Conservation (phyloP, 1,139 yeast species). For the Yamadazyma jaroonii region DNA sequence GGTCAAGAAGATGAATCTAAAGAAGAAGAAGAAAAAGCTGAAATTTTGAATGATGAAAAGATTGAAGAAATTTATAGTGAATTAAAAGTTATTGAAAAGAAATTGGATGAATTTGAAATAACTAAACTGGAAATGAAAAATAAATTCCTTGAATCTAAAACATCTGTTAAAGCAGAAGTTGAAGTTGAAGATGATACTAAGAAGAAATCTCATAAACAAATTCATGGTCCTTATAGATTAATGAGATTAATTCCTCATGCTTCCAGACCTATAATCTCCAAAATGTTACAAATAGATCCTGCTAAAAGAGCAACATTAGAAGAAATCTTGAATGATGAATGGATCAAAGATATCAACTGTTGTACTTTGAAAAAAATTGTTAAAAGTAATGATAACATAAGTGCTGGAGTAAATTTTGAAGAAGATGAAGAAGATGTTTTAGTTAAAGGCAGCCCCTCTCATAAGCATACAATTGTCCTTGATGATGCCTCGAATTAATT, state of each 20-base stretch:
- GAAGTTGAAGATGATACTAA: constrained; percentile 16
- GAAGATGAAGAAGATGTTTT: constrained; percentile 41
- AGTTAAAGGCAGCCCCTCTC: constrained; percentile 39
- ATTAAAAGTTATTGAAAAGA: constrained; percentile 35
- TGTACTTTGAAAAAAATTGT: constrained; percentile 35
- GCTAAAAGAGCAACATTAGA: constrained; percentile 63
- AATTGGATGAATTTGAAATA: constrained; percentile 37
- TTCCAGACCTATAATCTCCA: constrained; percentile 71
- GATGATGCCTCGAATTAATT: constrained; percentile 16
- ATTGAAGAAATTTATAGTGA: constrained; percentile 30
- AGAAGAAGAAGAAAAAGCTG: constrained; percentile 17
- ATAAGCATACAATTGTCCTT: constrained; percentile 40
- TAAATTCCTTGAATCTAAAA: constrained; percentile 22
- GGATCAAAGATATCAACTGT: constrained; percentile 62
- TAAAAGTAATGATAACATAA: constrained; percentile 22
- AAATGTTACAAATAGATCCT: constrained; percentile 73
- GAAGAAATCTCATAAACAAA: constrained; percentile 41
- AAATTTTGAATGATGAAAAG: constrained; percentile 34
- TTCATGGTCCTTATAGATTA: constrained; percentile 83
- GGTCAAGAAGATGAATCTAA: constrained; percentile 4
- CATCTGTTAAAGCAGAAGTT: constrained; percentile 9
- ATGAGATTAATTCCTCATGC: constrained; percentile 85
- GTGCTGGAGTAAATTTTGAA: constrained; percentile 25
- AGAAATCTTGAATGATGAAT: constrained; percentile 65
- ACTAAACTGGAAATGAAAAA: constrained; percentile 35